Evolutionary conservation across 2,329 filamentous ascomycete species (phyloP), one percentile per base, ranked within the genome.

Genomic region (Penicillium sp.): DNA sequence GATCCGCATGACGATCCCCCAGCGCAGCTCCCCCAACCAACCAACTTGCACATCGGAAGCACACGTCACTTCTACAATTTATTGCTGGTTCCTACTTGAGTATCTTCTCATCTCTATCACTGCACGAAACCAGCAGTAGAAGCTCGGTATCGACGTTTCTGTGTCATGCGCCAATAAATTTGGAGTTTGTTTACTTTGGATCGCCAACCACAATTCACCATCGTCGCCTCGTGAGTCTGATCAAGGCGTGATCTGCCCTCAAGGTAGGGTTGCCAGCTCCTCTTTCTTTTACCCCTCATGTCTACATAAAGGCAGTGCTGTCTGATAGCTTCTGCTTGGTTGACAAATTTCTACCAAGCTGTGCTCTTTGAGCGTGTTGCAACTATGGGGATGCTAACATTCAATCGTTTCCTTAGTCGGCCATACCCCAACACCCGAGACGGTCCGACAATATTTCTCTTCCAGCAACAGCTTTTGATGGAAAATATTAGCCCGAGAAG

Each of bases 341-440:
- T 44, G 39, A 9, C 26, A 47, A 23, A 23, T 14, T 18, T 47
- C 32, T 29, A 40, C 23, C 13, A 42, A 36, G 30, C 19, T 32
- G 32, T 47, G 39, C 38, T 38, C 38, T 44, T 45, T 41, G 32
- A 14, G 18, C 32, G 42, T 32, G 26, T 42, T 44, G 41, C 44
- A 48, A 70, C 32, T 9, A 71, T 71, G 70, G 67, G 63, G 45
- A 70, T 74, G 70, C 70, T 74, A 65, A 74, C 68, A 29, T 67
- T 73, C 46, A 61, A 58, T 23, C 71, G 70, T 48, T 72, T 74
- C 51, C 65, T 70, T 47, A 74, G 69, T 60, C 69, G 70, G 51
- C 61, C 70, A n/a, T 70, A 70, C 42, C 67, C 63, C 47, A 63
- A 70, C 55, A 50, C 61, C 11, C 64, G 64, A 52, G 64, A 71